phyloP scores from a whole-genome alignment of 1,284 basidiomycete genomes.

The Ganoderma meredithae region DNA sequence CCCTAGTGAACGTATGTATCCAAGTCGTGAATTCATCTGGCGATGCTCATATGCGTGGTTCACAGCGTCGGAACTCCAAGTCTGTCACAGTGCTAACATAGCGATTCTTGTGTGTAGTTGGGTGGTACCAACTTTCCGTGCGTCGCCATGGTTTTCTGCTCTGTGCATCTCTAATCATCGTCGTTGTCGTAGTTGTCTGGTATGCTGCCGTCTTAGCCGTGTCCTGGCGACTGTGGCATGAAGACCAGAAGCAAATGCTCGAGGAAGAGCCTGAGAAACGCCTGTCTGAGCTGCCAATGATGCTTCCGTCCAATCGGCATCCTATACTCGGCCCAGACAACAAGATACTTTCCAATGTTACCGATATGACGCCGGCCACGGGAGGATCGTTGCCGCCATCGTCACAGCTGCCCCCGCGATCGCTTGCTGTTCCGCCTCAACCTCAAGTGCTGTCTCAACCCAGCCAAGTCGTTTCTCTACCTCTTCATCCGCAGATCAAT shows the following conservation, averaged over 20 bases:
- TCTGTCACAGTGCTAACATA: slow-evolving; percentile 57
- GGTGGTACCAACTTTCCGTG: slow-evolving; percentile 62
- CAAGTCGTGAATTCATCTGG: not conserved
- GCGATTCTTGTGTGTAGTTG: slow-evolving; percentile 62
- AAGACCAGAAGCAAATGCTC: slow-evolving; percentile 9
- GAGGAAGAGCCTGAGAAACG: slow-evolving; percentile 28
- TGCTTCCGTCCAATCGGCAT: slow-evolving; percentile 32
- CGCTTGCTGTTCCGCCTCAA: not conserved
- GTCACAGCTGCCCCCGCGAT: not conserved
- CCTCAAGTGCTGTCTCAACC: not conserved
- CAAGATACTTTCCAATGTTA: not conserved
- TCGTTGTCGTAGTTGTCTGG: slow-evolving; percentile 43
- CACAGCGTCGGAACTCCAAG: slow-evolving; percentile 49
- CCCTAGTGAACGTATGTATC: slow-evolving; percentile 47
- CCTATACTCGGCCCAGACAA: slow-evolving; percentile 12
- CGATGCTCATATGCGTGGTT: slow-evolving; percentile 2
- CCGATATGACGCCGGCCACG: not conserved
- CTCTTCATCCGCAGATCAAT: not conserved
- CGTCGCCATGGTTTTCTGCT: slow-evolving; percentile 32
- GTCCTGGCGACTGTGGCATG: slow-evolving; percentile 42
- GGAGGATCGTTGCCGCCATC: slow-evolving; percentile 1
- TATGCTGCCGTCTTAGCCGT: slow-evolving; percentile 48
- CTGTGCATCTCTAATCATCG: not conserved
- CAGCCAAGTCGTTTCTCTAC: not conserved
- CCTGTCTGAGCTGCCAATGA: slow-evolving; percentile 34